Evolutionary conservation across 1,284 basidiomycete genomes (phyloP).

Genomic region (Ceratobasidium sp.): DNA sequence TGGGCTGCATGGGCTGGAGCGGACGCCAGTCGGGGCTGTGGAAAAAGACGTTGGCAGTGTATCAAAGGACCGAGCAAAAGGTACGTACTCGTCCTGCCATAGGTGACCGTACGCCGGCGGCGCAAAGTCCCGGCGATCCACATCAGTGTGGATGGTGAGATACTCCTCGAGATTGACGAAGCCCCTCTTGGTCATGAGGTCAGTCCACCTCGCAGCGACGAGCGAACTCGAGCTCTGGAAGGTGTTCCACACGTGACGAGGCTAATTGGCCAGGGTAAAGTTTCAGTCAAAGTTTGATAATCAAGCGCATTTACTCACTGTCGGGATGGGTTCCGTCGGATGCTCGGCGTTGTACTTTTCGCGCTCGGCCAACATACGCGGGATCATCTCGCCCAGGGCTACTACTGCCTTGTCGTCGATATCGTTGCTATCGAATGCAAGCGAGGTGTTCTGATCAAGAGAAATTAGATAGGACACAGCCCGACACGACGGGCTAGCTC

Average conservation of each 20-base stretch:
- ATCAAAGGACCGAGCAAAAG: neutral
- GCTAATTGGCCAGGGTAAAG: slow-evolving; percentile 6
- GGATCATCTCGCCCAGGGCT: slow-evolving; percentile 45
- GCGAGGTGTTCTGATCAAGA: slow-evolving; percentile 45
- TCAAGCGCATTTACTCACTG: slow-evolving; percentile 35
- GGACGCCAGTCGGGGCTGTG: slow-evolving; percentile 39
- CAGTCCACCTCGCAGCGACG: slow-evolving; percentile 27
- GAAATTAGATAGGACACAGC: slow-evolving; percentile 21
- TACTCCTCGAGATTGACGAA: slow-evolving; percentile 43
- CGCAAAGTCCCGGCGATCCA: slow-evolving; percentile 37
- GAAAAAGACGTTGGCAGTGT: neutral
- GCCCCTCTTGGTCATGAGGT: slow-evolving; percentile 42
- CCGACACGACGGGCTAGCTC: neutral
- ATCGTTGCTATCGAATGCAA: slow-evolving; percentile 46
- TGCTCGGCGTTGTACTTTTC: slow-evolving; percentile 44
- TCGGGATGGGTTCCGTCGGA: slow-evolving; percentile 33
- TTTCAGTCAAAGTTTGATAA: neutral
- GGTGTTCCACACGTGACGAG: slow-evolving; percentile 39
- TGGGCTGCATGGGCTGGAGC: slow-evolving; percentile 21
- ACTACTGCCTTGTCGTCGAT: slow-evolving; percentile 47
- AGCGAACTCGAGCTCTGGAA: slow-evolving; percentile 42
- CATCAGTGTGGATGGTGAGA: slow-evolving; percentile 38
- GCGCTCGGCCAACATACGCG: slow-evolving; percentile 41
- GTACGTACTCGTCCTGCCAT: slow-evolving; percentile 35
- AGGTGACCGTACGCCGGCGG: slow-evolving; percentile 33